Base-by-base conservation (phyloP, 176 grass and related monocot genomes). In the Eremochloa ophiuroides region DNA sequence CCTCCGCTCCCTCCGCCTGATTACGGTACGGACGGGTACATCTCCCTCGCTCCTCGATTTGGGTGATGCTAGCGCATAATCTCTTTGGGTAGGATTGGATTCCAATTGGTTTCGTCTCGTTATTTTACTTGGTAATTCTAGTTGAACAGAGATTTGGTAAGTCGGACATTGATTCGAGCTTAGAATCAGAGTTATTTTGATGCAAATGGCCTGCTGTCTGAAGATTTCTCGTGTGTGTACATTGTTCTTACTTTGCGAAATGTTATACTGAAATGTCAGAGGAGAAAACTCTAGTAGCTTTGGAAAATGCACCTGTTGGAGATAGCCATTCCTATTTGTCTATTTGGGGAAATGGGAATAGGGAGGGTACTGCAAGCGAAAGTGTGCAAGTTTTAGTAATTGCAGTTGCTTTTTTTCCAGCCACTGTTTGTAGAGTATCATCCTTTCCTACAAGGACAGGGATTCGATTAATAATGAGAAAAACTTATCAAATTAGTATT, bases 1-100 rank as follows among this genome's bases (percentile, higher is more conserved):
- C 82, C 62, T 26, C 82, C 74, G 46, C 22, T 41, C 31, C 50
- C 82, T 35, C 47, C 77, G 18, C 38, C 37, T 16, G 66, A 51
- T 80, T 18, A 39, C 34, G 87, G 81, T 74, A 74, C 47, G 71
- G 18, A 53, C 44, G 27, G 0, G 5, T 31, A 28, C 43, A 8
- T 28, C 40, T 44, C 41, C 0, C 2, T 47, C 8, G 12, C 1
- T 44, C 23, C 48, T 13, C 10, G 27, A 73, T 73, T 73, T 33
- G 27, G 15, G 3, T 8, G 43, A 8, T 22, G 30, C 10, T 10
- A 51, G 8, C 70, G 4, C 25, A 26, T 6, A 73, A 31, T 50
- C 17, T 73, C 17, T 51, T 3, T 18, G 27, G 5, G 5, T 73
- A 34, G 16, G 44, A 51, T 13, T 7, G 44, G 44, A 33, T 51